Conservation (phyloP, 2,329 filamentous ascomycete genomes). For the Magnaporthiopsis incrustans region DNA sequence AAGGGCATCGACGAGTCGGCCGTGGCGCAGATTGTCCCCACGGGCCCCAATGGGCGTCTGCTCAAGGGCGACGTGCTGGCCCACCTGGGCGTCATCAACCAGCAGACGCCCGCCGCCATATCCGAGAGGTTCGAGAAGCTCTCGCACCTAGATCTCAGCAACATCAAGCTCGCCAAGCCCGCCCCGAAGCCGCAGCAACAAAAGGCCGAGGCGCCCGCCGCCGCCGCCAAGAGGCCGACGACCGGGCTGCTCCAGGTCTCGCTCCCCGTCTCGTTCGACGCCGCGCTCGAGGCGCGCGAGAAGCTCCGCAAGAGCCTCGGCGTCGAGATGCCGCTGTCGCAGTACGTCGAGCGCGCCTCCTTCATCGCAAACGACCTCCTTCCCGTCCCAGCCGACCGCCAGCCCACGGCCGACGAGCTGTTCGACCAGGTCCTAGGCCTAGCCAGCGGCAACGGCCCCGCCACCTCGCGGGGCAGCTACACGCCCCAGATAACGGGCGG, state of each 20-base stretch:
- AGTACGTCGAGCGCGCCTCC: slow-evolving; percentile 77
- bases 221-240: slow-evolving; percentile 25
- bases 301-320: slow-evolving; percentile 71
- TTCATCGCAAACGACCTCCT: slow-evolving; percentile 84
- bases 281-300: slow-evolving; percentile 73
- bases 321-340: slow-evolving; percentile 73
- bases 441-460: slow-evolving; percentile 31
- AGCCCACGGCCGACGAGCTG: slow-evolving; percentile 69
- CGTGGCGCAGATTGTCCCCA: slow-evolving; percentile 73
- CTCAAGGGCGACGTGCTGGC: slow-evolving; percentile 94
- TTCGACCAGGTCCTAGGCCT: slow-evolving; percentile 84
- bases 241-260: slow-evolving; percentile 55
- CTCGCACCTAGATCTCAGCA: slow-evolving; percentile 82
- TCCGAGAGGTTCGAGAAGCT: slow-evolving; percentile 67
- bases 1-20: slow-evolving; percentile 70
- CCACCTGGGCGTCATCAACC: slow-evolving; percentile 71
- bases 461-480: slow-evolving; percentile 55
- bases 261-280: slow-evolving; percentile 68
- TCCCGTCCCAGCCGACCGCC: slow-evolving; percentile 52
- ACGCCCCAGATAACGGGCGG: slow-evolving; percentile 58
- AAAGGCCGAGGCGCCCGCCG: slow-evolving; percentile 20
- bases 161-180: slow-evolving; percentile 71
- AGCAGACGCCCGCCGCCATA: slow-evolving; percentile 62
- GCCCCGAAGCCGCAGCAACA: slow-evolving; percentile 16
- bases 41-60: slow-evolving; percentile 78